A percentile compares a stretch with the other conserved stretches of the same genome.
phyloP scores from a whole-genome alignment of 1,284 basidiomycete species.

The Microbotryum lychnidis-dioicae region DNA sequence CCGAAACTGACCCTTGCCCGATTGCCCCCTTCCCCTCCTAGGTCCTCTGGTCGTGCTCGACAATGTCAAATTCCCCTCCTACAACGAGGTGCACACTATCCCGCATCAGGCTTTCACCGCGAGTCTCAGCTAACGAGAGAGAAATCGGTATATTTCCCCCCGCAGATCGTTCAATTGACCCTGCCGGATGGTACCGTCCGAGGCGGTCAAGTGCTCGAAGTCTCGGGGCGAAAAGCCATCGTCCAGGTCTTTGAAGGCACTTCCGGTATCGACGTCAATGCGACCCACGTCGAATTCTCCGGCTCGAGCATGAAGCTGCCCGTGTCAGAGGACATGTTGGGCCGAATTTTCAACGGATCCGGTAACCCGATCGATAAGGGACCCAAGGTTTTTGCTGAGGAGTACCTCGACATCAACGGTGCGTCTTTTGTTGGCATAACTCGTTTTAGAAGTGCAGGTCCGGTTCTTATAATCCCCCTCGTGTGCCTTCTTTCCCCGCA shows the following conservation, averaged over 20 bases:
- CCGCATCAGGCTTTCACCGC: not conserved
- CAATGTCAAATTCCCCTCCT: slow-evolving; percentile 99
- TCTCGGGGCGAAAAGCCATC: slow-evolving; percentile 97
- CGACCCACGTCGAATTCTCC: slow-evolving; percentile 96
- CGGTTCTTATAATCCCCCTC: slow-evolving; percentile 20
- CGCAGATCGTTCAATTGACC: slow-evolving; percentile 65
- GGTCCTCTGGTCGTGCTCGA: slow-evolving; percentile 78
- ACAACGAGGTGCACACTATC: slow-evolving; percentile 78
- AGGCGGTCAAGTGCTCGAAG: slow-evolving; percentile 96
- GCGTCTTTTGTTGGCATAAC: slow-evolving; percentile 7
- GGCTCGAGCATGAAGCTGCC: slow-evolving; percentile 98
- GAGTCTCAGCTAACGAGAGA: not conserved
- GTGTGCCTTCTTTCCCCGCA: not conserved
- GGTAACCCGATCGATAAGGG: slow-evolving; percentile 98
- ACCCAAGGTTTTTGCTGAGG: slow-evolving; percentile 97
- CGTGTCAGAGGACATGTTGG: slow-evolving; percentile 99
- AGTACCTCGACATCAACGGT: slow-evolving; percentile 99
- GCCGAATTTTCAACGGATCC: slow-evolving; percentile 98
- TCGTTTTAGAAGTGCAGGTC: not conserved
- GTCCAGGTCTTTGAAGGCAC: slow-evolving; percentile 99
- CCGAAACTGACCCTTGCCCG: slow-evolving; percentile 25
- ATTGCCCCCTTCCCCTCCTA: slow-evolving; percentile 19
- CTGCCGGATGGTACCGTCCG: slow-evolving; percentile 91
- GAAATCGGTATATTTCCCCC: too few species aligned
- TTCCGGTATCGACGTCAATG: slow-evolving; percentile 91